phyloP scores from a whole-genome alignment of 257 asterid genomes.

The Solanum sejunctum region DNA sequence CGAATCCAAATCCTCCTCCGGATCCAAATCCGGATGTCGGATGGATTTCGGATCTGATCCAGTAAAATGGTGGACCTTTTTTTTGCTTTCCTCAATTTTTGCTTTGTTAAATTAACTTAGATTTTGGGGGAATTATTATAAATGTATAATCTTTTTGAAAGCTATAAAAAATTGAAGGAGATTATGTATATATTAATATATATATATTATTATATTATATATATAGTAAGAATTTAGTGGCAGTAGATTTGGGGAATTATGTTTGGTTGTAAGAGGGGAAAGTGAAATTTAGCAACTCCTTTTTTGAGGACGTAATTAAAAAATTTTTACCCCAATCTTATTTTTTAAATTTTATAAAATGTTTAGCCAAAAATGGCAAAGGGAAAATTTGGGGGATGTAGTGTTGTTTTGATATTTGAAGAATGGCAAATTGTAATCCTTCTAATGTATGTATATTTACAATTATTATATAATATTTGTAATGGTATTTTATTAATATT shows the following conservation, averaged over 20 bases:
- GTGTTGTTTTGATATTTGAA: not conserved
- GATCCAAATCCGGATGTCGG: slow-evolving; percentile 40
- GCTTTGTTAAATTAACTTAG: not conserved
- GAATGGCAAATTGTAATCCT: not conserved
- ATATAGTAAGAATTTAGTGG: not conserved
- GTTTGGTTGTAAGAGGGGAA: not conserved
- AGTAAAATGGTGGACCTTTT: slow-evolving; percentile 3
- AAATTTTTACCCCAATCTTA: not conserved
- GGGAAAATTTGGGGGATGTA: not conserved
- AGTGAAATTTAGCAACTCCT: not conserved
- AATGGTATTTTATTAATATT: not conserved
- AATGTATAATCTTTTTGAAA: not conserved
- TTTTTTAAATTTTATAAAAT: not conserved
- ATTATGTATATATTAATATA: not conserved
- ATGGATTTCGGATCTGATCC: slow-evolving; percentile 60
- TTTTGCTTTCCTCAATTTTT: not conserved
- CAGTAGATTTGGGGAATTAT: not conserved
- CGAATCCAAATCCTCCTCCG: not conserved
- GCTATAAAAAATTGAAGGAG: not conserved
- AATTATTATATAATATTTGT: not conserved
- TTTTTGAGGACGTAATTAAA: not conserved
- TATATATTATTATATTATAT: not conserved
- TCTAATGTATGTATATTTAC: not conserved
- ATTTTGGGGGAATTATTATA: not conserved
- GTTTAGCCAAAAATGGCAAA: not conserved